Percentiles rank a stretch among this genome's conserved stretches.
These are phyloP conservation scores for Paramecium pentaurelia DNA, from an alignment of 73 alveolate genomes.

Conservation along the genomic window DNA sequence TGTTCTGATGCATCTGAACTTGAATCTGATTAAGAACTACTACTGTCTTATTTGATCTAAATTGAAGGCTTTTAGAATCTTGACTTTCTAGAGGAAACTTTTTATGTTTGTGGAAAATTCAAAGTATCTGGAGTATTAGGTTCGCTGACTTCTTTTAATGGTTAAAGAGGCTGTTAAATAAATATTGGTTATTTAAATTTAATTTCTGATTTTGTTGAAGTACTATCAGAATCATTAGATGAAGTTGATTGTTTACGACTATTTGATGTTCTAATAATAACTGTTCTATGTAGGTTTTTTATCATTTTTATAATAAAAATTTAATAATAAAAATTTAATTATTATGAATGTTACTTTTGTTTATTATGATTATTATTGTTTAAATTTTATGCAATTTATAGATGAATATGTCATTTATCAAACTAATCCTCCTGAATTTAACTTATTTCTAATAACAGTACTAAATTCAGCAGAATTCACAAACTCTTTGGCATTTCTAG, in stretches of 20 bases:
- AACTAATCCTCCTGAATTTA: conserved; percentile 1
- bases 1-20: conserved; percentile 27
- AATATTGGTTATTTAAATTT: neutral
- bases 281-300: neutral
- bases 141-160: neutral
- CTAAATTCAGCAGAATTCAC: conserved; percentile 18
- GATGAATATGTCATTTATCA: neutral
- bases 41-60: neutral
- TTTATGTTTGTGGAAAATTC: neutral
- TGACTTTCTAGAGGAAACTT: neutral
- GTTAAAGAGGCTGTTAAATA: neutral
- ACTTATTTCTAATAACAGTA: neutral
- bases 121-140: conserved; percentile 12
- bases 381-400: neutral
- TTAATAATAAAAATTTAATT: neutral
- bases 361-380: neutral
- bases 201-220: neutral
- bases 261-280: neutral
- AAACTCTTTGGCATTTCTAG: conserved; percentile 6
- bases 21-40: neutral
- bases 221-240: neutral
- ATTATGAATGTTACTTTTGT: neutral
- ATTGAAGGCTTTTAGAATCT: neutral
- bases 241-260: neutral
- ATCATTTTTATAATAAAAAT: neutral